Evolutionary conservation across 768 basidiomycete species (phyloP).

Genomic region (Naganishia randhawae): DNA sequence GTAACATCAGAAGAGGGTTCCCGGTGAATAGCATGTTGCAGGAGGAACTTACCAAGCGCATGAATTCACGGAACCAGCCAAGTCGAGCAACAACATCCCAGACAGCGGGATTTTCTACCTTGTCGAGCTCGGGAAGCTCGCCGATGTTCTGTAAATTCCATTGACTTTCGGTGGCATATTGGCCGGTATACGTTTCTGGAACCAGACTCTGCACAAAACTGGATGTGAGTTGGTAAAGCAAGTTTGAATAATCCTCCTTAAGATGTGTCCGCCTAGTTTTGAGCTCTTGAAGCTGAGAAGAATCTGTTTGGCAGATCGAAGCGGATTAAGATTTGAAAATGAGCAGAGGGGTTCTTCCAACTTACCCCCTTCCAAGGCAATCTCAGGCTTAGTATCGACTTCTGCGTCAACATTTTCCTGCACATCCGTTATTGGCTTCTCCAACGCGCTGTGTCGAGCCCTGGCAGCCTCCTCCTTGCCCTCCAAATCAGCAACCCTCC

Average conservation of each 20-base stretch:
- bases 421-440: constrained; percentile 27
- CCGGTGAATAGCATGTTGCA: too few species aligned
- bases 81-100: constrained; percentile 34
- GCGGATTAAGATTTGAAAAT: background rate
- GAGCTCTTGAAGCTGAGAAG: constrained; percentile 40
- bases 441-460: constrained; percentile 55
- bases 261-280: constrained; percentile 32
- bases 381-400: background rate
- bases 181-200: constrained; percentile 8
- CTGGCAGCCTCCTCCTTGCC: constrained; percentile 85
- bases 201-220: constrained; percentile 26
- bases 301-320: constrained; percentile 27
- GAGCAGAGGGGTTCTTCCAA: constrained; percentile 27
- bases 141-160: constrained; percentile 12
- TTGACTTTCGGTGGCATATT: background rate
- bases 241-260: constrained; percentile 9
- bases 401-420: constrained; percentile 6
- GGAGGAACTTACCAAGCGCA: constrained; percentile 37
- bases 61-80: constrained; percentile 48
- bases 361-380: constrained; percentile 2
- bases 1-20: background rate
- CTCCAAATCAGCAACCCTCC: constrained; percentile 68
- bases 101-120: constrained; percentile 6
- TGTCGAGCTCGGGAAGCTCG: constrained; percentile 14
- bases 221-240: constrained; percentile 9